Percentiles rank a stretch among this genome's conserved stretches.
phyloP scores from a whole-genome alignment of 768 basidiomycete species.

The Megacollybia marginata region DNA sequence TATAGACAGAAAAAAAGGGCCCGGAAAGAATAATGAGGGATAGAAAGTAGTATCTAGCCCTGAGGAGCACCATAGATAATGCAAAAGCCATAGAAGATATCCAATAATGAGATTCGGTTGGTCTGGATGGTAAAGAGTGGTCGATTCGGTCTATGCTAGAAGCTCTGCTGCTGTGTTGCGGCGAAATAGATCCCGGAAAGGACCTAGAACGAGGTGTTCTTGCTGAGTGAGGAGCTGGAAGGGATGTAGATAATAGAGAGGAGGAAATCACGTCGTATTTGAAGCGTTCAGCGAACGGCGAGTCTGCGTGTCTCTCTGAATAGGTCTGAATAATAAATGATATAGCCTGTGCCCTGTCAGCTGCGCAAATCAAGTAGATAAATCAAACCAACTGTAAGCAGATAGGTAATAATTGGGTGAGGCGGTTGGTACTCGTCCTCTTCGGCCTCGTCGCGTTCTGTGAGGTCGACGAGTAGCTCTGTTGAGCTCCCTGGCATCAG shows the following conservation, averaged over 20 bases:
- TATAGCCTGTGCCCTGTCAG: slow-evolving; percentile 6
- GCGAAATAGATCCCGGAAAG: slow-evolving; percentile 14
- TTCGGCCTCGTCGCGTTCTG: slow-evolving; percentile 28
- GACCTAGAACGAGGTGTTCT: slow-evolving; percentile 16
- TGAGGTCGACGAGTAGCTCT: slow-evolving; percentile 28
- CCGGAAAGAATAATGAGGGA: slow-evolving; percentile 30
- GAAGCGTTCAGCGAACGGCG: slow-evolving; percentile 57
- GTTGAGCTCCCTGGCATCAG: slow-evolving; percentile 49
- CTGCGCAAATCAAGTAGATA: slow-evolving; percentile 1
- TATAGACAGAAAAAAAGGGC: slow-evolving; percentile 31
- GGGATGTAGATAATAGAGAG: slow-evolving; percentile 56
- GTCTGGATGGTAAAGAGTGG: slow-evolving; percentile 8
- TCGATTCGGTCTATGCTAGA: slow-evolving; percentile 37
- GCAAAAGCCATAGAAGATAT: slow-evolving; percentile 31
- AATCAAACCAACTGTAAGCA: slow-evolving; percentile 31
- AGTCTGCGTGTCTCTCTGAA: slow-evolving; percentile 28
- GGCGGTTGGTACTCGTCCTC: slow-evolving; percentile 24
- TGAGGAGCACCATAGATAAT: slow-evolving; percentile 31
- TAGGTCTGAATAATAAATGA: slow-evolving; percentile 5
- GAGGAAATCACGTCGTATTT: slow-evolving; percentile 82
- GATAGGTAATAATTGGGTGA: slow-evolving; percentile 25
- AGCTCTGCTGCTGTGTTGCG: slow-evolving; percentile 42
- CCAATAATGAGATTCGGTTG: slow-evolving; percentile 31
- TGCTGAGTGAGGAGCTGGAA: slow-evolving; percentile 31
- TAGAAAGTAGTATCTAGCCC: slow-evolving; percentile 34